A percentile compares a stretch with the other conserved stretches of the same genome.
Evolutionary conservation across 306 rosid species (phyloP).

Genomic region (Pterocarpus macrocarpus): DNA sequence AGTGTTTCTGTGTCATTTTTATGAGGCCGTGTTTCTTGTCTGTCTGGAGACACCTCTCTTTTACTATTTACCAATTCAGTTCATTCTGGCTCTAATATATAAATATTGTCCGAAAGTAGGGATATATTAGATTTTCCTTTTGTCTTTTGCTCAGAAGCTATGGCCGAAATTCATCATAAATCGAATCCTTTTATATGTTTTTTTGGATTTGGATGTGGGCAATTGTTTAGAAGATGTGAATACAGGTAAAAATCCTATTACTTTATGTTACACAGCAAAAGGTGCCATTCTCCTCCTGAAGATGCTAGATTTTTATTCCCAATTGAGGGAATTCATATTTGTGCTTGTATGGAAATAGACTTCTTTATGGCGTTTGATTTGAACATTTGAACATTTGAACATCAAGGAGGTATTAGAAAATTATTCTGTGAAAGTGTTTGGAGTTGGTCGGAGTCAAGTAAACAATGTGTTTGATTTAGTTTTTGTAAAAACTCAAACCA

Average conservation of each 20-base stretch:
- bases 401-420: no score
- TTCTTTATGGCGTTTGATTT: not conserved
- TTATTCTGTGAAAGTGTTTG: not conserved
- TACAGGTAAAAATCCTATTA: not conserved
- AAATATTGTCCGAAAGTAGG: not conserved
- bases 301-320: not conserved
- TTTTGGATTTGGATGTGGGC: not conserved
- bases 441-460: not conserved
- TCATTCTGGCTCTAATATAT: not conserved
- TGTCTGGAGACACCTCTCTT: conserved; percentile 10
- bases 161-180: not conserved
- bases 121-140: not conserved
- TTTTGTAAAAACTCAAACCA: not conserved
- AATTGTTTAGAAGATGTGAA: not conserved
- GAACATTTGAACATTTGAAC: not conserved
- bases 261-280: not conserved
- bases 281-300: not conserved
- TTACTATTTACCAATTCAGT: not conserved
- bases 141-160: not conserved
- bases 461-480: not conserved
- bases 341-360: not conserved
- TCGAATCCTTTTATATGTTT: not conserved
- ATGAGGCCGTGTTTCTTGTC: not conserved
- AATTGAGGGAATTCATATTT: not conserved
- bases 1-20: conserved; percentile 12